Conservation (phyloP, 345 rosid genomes). For the Reutealis trisperma region DNA sequence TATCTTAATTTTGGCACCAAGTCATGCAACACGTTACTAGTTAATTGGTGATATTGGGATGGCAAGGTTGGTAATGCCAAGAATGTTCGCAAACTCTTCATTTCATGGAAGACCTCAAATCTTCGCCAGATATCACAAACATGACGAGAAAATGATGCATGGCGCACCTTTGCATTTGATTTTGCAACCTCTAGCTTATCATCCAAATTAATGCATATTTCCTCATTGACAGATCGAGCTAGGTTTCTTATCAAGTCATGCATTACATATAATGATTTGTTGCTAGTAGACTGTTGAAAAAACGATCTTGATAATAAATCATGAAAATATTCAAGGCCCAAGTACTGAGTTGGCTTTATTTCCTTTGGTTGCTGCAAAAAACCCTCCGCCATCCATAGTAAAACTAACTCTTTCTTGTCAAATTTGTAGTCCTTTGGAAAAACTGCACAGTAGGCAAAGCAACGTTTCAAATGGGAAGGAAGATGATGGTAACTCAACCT, state of each 20-base stretch:
- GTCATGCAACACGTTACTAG: constrained; percentile 11
- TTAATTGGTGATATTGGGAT: not conserved
- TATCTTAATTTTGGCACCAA: constrained; percentile 11
- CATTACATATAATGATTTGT: not conserved
- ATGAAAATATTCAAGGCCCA: constrained; percentile 3
- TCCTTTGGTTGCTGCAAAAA: not conserved
- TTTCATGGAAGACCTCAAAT: constrained; percentile 6
- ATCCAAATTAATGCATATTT: not conserved
- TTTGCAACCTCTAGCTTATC: not conserved
- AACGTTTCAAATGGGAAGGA: constrained; percentile 18
- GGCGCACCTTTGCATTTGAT: constrained; percentile 7
- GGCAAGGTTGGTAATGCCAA: not conserved
- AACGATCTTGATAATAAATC: constrained; percentile 2
- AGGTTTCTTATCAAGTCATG: not conserved
- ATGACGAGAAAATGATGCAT: not conserved
- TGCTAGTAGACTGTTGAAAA: not conserved
- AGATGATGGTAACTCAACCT: constrained; percentile 31
- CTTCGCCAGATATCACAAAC: not conserved
- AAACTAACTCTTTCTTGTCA: constrained; percentile 10
- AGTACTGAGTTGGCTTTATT: not conserved
- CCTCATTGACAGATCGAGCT: not conserved
- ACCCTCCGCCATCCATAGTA: constrained; percentile 7
- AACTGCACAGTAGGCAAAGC: constrained; percentile 28
- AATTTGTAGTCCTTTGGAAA: constrained; percentile 23
- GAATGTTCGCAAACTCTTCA: constrained; percentile 14